phyloP scores from a whole-genome alignment of 306 rosid genomes.

The cucumber (Cucumis sativus) region DNA sequence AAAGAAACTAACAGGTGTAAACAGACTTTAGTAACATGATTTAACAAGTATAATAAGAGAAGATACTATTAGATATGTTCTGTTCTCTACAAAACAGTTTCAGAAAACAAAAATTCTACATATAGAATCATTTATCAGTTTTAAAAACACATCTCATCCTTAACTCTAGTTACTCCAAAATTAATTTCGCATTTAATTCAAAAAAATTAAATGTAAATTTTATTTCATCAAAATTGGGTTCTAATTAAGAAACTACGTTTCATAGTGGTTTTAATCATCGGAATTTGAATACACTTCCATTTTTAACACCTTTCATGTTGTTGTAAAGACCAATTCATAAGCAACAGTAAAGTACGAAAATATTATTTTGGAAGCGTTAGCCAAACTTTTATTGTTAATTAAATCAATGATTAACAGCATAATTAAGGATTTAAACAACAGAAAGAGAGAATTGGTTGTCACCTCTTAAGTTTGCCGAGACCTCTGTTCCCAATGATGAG shows the following conservation, averaged over 20 bases:
- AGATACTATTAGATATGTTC: neutral
- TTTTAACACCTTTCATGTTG: too few relatives aligned
- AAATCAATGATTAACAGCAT: neutral
- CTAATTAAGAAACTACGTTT: too few relatives aligned
- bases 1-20: too few relatives aligned
- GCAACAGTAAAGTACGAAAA: neutral
- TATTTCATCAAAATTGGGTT: too few relatives aligned
- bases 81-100: neutral
- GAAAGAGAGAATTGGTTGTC: neutral
- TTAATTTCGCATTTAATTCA: too few relatives aligned
- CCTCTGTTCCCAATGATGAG: constrained; percentile 76
- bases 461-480: constrained; percentile 65
- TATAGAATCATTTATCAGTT: neutral
- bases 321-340: neutral
- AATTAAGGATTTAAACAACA: neutral
- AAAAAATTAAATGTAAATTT: too few relatives aligned
- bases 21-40: neutral
- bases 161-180: too few relatives aligned
- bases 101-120: neutral
- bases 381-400: neutral
- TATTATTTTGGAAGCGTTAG: neutral
- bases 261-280: too few relatives aligned
- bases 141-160: neutral
- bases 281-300: too few relatives aligned
- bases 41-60: neutral